phyloP scores from a whole-genome alignment of 208 protist species.

The Acanthamoeba royreba region DNA sequence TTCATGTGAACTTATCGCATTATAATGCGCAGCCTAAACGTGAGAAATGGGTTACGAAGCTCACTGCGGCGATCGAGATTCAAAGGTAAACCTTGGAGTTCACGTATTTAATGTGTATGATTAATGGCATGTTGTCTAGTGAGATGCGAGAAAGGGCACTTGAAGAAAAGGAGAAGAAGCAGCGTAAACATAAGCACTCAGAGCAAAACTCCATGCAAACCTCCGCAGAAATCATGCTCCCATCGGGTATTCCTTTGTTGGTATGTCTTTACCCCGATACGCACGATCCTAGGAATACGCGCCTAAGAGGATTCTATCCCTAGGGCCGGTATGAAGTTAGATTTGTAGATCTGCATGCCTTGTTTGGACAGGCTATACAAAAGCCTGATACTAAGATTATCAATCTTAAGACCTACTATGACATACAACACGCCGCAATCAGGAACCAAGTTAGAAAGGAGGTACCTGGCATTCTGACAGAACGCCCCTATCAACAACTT shows the following conservation, averaged over 20 bases:
- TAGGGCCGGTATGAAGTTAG: constrained; percentile 22
- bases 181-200: not conserved
- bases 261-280: not conserved
- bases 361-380: not conserved
- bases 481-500: not conserved
- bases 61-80: not conserved
- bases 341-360: not conserved
- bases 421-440: not conserved
- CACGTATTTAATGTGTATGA: not conserved
- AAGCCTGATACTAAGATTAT: not conserved
- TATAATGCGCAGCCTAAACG: not conserved
- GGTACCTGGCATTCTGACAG: not conserved
- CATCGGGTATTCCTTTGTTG: not conserved
- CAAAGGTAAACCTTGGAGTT: not conserved
- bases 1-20: not conserved
- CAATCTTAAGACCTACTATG: constrained; percentile 37
- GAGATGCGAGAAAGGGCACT: not conserved
- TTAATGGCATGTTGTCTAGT: not conserved
- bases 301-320: not conserved
- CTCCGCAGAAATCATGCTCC: not conserved
- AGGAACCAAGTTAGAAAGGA: constrained; percentile 10
- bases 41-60: not conserved
- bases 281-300: not conserved
- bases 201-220: not conserved
- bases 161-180: not conserved